Conservation (phyloP, 2,329 filamentous ascomycete genomes). For the Diaporthe batatas region DNA sequence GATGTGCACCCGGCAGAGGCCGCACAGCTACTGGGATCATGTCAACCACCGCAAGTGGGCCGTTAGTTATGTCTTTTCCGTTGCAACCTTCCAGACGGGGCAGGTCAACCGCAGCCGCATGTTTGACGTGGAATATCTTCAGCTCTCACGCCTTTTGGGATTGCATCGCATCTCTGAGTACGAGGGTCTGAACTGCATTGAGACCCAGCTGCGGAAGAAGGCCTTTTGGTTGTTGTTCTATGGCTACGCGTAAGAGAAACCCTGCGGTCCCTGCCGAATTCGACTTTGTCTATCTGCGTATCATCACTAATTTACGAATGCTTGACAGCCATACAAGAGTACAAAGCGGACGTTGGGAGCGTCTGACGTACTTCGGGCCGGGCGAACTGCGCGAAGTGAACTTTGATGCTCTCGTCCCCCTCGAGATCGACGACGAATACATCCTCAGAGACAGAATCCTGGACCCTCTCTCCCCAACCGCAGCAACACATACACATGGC, state of each 20-base stretch:
- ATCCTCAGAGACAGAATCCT: constrained; percentile 12
- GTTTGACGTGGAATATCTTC: constrained; percentile 53
- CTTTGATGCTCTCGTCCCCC: neutral
- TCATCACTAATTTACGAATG: neutral
- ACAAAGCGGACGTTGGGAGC: constrained; percentile 14
- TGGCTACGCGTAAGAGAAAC: constrained; percentile 2
- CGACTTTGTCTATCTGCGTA: neutral
- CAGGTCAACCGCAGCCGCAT: constrained; percentile 53
- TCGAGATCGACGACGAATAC: neutral
- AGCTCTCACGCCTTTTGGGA: constrained; percentile 51
- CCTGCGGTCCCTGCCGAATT: neutral
- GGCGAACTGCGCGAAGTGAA: constrained; percentile 18
- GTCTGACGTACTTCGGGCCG: neutral
- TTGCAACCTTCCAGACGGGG: constrained; percentile 52
- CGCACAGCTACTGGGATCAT: constrained; percentile 47
- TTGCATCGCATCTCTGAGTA: constrained; percentile 48
- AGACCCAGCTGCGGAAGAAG: constrained; percentile 21
- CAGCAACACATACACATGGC: neutral
- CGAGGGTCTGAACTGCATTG: constrained; percentile 4
- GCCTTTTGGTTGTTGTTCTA: constrained; percentile 18
- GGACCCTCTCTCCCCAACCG: neutral
- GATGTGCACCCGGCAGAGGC: constrained; percentile 45
- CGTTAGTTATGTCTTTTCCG: constrained; percentile 50
- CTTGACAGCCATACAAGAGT: constrained; percentile 6
- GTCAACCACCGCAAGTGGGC: constrained; percentile 54